phyloP scores from a whole-genome alignment of 768 basidiomycete genomes.

The Hygrophorus pudorinus region DNA sequence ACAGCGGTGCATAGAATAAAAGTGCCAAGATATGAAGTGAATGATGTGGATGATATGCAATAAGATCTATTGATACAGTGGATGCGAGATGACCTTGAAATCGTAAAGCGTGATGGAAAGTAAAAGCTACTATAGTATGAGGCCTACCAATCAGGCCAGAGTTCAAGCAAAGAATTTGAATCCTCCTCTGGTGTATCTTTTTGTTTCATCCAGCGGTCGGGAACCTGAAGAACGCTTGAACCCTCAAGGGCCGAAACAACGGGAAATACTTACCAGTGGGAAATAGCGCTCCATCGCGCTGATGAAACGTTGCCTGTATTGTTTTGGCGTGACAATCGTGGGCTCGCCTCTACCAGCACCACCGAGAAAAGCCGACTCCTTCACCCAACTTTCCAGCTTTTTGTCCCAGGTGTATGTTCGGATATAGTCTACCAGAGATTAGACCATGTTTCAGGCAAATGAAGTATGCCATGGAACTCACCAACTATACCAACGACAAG shows the following conservation, averaged over 20 bases:
- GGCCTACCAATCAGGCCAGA: conserved; percentile 61
- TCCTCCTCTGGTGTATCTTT: conserved; percentile 74
- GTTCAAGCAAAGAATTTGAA: conserved; percentile 38
- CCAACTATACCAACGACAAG: conserved; percentile 97
- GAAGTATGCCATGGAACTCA: conserved; percentile 27
- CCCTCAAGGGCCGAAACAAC: not conserved
- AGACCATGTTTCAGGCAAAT: not conserved
- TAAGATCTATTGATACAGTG: not conserved
- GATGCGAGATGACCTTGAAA: not conserved
- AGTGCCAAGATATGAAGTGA: not conserved
- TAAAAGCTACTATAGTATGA: not conserved
- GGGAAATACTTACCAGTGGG: conserved; percentile 48
- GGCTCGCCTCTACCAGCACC: conserved; percentile 80
- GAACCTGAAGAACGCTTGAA: conserved; percentile 40
- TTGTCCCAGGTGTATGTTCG: conserved; percentile 99
- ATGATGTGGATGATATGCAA: not conserved
- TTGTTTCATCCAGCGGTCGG: conserved; percentile 89
- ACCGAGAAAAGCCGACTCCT: conserved; percentile 87
- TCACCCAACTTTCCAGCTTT: conserved; percentile 96
- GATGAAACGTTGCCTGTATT: conserved; percentile 82
- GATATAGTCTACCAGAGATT: conserved; percentile 61
- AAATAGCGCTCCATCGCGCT: conserved; percentile 89
- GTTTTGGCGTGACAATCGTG: conserved; percentile 92
- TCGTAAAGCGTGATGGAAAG: not conserved
- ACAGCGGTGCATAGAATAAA: not conserved